These are phyloP conservation scores for Diutina catenulata DNA, from an alignment of 1,139 yeast genomes.

Conservation along the genomic window DNA sequence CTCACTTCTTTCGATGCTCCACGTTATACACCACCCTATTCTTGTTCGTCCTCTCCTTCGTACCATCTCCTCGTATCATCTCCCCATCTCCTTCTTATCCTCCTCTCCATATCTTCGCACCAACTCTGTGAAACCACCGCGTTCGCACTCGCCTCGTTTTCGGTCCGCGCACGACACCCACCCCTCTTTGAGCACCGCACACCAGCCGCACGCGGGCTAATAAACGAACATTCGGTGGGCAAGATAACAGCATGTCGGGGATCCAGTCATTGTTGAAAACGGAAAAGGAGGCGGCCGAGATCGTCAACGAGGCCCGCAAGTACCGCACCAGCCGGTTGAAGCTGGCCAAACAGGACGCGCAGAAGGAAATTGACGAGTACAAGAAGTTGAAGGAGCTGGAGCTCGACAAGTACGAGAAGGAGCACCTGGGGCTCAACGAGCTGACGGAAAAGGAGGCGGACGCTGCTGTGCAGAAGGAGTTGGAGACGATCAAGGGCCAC, in stretches of 20 bases:
- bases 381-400: conserved; percentile 77
- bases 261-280: conserved; percentile 30
- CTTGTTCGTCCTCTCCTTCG: too few species aligned
- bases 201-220: too few species aligned
- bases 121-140: too few species aligned
- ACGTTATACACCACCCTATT: too few species aligned
- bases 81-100: too few species aligned
- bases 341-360: conserved; percentile 91
- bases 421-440: conserved; percentile 57
- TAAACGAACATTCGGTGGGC: too few species aligned
- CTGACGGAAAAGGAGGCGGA: conserved; percentile 67
- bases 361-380: conserved; percentile 78
- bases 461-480: conserved; percentile 44
- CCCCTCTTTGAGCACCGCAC: too few species aligned
- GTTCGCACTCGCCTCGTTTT: too few species aligned
- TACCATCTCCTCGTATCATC: too few species aligned
- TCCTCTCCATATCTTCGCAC: too few species aligned
- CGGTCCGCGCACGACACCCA: too few species aligned
- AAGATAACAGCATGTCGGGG: not conserved
- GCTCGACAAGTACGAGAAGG: conserved; percentile 57
- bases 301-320: conserved; percentile 82
- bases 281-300: conserved; percentile 92
- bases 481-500: conserved; percentile 49
- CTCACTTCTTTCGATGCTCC: too few species aligned
- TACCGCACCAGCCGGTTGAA: conserved; percentile 78